phyloP scores from a whole-genome alignment of 2,329 filamentous ascomycete species.

The Nigrospora oryzae region DNA sequence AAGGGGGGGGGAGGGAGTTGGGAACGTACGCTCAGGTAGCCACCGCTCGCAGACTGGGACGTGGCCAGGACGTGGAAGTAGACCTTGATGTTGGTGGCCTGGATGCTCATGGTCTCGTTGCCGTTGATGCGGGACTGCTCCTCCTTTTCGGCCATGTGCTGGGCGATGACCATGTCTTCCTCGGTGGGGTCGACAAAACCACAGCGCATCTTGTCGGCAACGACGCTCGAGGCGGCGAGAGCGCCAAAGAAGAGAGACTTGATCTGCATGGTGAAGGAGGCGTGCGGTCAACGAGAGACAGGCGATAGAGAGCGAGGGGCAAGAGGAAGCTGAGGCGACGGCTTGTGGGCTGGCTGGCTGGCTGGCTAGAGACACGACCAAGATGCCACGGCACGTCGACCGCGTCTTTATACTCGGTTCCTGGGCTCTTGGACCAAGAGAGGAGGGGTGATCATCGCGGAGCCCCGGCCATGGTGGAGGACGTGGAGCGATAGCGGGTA shows the following conservation, averaged over 20 bases:
- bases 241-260: neutral
- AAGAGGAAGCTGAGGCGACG: too few relatives aligned
- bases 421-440: too few relatives aligned
- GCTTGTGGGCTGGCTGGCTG: too few relatives aligned
- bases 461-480: too few relatives aligned
- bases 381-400: too few relatives aligned
- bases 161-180: neutral
- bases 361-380: too few relatives aligned
- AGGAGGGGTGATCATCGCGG: too few relatives aligned
- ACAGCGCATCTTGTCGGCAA: neutral
- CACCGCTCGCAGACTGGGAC: conserved; percentile 10
- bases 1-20: neutral
- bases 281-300: too few relatives aligned
- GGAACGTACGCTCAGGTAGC: conserved; percentile 12
- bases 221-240: neutral
- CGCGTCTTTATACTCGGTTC: too few relatives aligned
- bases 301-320: too few relatives aligned
- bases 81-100: conserved; percentile 17
- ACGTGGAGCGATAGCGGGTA: too few relatives aligned
- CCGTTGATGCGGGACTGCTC: neutral
- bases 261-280: neutral
- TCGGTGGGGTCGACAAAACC: neutral
- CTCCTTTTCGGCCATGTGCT: neutral
- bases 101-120: conserved; percentile 6
- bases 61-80: conserved; percentile 18